These are phyloP conservation scores for Rhodotorula graminis DNA, from an alignment of 768 basidiomycete genomes.

Conservation along the genomic window DNA sequence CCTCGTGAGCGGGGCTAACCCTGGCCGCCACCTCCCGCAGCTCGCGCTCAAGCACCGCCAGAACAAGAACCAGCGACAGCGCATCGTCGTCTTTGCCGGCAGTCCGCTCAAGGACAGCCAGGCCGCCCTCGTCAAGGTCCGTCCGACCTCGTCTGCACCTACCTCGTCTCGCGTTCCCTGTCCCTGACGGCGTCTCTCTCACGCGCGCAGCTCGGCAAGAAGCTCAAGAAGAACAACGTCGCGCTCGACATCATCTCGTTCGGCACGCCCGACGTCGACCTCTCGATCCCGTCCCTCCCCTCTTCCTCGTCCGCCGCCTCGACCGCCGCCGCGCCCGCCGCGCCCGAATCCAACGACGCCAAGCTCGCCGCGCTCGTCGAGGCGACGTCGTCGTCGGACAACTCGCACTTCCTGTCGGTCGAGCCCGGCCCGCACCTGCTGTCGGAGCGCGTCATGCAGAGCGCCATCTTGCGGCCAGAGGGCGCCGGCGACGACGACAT, in stretches of 20 bases:
- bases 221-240: conserved; percentile 98
- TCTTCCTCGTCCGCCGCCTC: conserved; percentile 47
- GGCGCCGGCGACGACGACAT: conserved; percentile 45
- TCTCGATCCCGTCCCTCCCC: conserved; percentile 86
- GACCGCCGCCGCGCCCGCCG: conserved; percentile 1
- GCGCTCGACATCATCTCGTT: conserved; percentile 86
- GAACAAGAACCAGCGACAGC: conserved; percentile 95
- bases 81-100: conserved; percentile 88
- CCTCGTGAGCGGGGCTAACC: neutral
- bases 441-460: conserved; percentile 72
- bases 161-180: too few relatives aligned
- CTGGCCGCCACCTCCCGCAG: conserved; percentile 16
- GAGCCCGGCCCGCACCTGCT: conserved; percentile 67
- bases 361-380: conserved; percentile 79
- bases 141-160: neutral
- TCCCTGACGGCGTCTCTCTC: conserved; percentile 38
- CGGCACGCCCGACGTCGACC: conserved; percentile 80
- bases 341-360: conserved; percentile 56
- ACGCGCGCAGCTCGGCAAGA: conserved; percentile 83
- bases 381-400: conserved; percentile 70
- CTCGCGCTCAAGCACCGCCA: conserved; percentile 94
- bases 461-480: conserved; percentile 75
- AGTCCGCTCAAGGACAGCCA: conserved; percentile 78
- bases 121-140: conserved; percentile 50
- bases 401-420: conserved; percentile 77